Evolutionary conservation across 2,329 filamentous ascomycete species (phyloP), one percentile per base, ranked within the genome.

Genomic region (Aspergillus neoniger): DNA sequence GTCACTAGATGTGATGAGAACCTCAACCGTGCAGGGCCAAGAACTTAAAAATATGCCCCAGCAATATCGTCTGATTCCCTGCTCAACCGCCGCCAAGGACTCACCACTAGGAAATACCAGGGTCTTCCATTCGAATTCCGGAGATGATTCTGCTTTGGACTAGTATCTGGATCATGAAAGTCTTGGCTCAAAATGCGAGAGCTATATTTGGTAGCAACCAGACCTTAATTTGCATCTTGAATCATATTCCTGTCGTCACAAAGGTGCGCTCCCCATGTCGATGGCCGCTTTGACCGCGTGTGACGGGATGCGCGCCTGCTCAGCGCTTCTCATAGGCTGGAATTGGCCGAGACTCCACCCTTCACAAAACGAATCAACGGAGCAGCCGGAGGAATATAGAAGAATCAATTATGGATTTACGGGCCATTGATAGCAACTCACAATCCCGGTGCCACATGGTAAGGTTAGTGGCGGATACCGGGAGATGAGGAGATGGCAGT

Each of bases 291-390:
- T 36, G 32, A 30, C 47, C 15, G 56, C 39, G 60, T 68, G 69
- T 69, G 70, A 72, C 60, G 61, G 67, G 49, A 65, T 52, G 51
- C 64, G 72, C 72, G 72, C 70, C 69, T 74, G 69, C 67, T 74
- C 65, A 64, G 63, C 59, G 44, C 21, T 28, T 66, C 19, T 64
- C 19, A 74, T 74, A 70, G 70, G 72, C 48, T 55, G 30, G 8
- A 56, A 61, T 60, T 57, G 63, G 59, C 60, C 32, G 58, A 57
- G 38, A 58, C 60, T 59, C 63, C 62, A 65, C 63, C 25, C 14
- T 43, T 25, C 19, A 19, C 25, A 25, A 44, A 55, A 57, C 65
- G 59, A 68, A 68, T 68, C 65, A 67, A 38, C 38, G 41, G 25
- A 28, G 43, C 5, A 48, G 48, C n/a, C 30, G 19, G 41, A 21